A percentile compares a stretch with the other conserved stretches of the same genome.
These are phyloP conservation scores for Secale cereale DNA, from an alignment of 176 grass and related monocot genomes.

Conservation along the genomic window DNA sequence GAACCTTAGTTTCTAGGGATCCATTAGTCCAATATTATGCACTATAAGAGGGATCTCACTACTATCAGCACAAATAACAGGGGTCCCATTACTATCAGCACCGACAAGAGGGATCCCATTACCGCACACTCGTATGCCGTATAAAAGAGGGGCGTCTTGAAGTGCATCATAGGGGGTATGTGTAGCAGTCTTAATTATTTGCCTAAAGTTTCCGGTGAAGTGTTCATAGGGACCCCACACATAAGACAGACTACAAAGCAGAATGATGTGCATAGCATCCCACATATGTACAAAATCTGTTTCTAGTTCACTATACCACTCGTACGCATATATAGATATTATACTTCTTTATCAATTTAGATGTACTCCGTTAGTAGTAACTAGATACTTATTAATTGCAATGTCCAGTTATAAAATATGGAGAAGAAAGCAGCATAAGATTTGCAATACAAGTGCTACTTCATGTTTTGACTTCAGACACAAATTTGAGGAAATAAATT, in stretches of 20 bases:
- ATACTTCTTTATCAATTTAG: not conserved
- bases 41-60: not conserved
- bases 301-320: not conserved
- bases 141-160: not conserved
- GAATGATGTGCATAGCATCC: not conserved
- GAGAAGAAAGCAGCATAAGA: not conserved
- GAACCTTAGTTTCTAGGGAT: not conserved
- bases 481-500: not conserved
- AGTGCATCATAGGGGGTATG: not conserved
- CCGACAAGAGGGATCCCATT: not conserved
- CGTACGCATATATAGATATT: not conserved
- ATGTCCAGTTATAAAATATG: slow-evolving; percentile 13
- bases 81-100: not conserved
- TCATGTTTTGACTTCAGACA: not conserved
- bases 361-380: not conserved
- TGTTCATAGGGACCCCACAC: not conserved
- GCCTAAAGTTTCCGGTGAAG: not conserved
- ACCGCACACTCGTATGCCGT: not conserved
- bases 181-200: not conserved
- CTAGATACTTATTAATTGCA: not conserved
- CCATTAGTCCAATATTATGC: not conserved
- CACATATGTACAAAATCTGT: not conserved
- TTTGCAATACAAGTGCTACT: not conserved
- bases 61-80: not conserved
- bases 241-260: not conserved